Base-by-base conservation (phyloP, 2,329 filamentous ascomycete species). In the Aspergillus novoparasiticus region DNA sequence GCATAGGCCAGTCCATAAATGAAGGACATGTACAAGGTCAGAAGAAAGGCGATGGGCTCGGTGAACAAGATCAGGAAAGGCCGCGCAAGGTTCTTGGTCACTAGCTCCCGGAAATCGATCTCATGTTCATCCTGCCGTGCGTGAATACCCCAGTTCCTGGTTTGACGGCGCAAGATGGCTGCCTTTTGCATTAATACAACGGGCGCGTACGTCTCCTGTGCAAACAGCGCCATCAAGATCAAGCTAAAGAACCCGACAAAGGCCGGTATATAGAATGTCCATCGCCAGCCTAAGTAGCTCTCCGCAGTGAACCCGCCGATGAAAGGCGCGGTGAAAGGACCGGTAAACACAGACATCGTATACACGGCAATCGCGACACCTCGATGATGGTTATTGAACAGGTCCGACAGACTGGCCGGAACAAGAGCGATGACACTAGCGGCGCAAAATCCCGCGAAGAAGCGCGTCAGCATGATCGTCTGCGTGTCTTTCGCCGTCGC, bases 131-230 rank as follows among this genome's bases (percentile, higher is more conserved):
- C 69, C 57, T 71, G 68, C 6, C 65, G 64, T 12, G 69, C 67
- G 23, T 69, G 69, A 19, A 71, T 69, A 1, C 66, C 69, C 68
- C 68, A 71, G 60, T 69, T 69, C 28, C 62, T 59, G 6, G 67
- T 69, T 34, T 71, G 67, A 14, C 66, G 64, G 12, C 67, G 68
- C 32, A 71, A 57, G 28, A 67, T 66, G 12, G 61, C 58, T 1
- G 69, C 69, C 21, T 69, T 69, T 26, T 69, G 58, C 2, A 64
- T 61, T 2, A 69, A 60, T 3, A 71, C 61, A 2, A 65, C 39
- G 3, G 84, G 84, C 0, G 83, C 79, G 65, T 86, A 86, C 0
- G 83, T 83, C 69, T 86, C 84, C 57, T 83, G 74, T 16, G 84
- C 75, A 70, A 85, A 84, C 28, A 73, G 6, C 1, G 62, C 36